These are phyloP conservation scores for Niveomyces coronatus DNA, from an alignment of 2,329 filamentous ascomycete species.

Conservation along the genomic window DNA sequence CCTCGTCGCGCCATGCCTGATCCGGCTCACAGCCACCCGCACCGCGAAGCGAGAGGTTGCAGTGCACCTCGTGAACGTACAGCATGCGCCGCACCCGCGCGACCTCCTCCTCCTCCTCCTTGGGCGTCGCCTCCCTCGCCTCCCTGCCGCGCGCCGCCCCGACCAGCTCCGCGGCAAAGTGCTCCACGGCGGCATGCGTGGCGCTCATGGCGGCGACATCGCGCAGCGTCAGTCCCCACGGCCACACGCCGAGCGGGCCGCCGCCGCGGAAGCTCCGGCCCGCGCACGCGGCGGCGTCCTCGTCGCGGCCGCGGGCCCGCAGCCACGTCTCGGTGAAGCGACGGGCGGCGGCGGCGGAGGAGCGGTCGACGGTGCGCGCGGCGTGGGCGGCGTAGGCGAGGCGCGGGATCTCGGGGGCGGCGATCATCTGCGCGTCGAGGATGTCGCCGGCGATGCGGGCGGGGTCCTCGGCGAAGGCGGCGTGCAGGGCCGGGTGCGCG, in stretches of 20 bases:
- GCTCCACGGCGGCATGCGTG: conserved; percentile 5
- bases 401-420: conserved; percentile 1
- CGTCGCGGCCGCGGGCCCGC: not conserved
- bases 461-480: conserved; percentile 6
- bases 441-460: conserved; percentile 8
- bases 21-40: not conserved
- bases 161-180: not conserved
- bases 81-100: conserved; percentile 1
- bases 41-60: conserved; percentile 1
- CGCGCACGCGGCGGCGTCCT: not conserved
- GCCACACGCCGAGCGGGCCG: conserved; percentile 5
- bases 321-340: conserved; percentile 4
- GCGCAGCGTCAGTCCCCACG: conserved; percentile 4
- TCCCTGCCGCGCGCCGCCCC: not conserved
- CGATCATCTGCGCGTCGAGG: conserved; percentile 7
- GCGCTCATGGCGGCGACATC: conserved; percentile 6
- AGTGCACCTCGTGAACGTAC: conserved; percentile 4
- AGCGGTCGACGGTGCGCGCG: conserved; percentile 3
- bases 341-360: not conserved
- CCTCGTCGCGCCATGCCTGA: not conserved
- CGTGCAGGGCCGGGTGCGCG: conserved; percentile 6
- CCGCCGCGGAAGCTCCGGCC: not conserved
- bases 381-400: conserved; percentile 7
- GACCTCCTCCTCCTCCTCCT: not conserved
- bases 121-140: not conserved